A percentile compares a stretch with the other conserved stretches of the same genome.
phyloP scores from a whole-genome alignment of 1,139 yeast genomes.

The Suhomyces kunorum region DNA sequence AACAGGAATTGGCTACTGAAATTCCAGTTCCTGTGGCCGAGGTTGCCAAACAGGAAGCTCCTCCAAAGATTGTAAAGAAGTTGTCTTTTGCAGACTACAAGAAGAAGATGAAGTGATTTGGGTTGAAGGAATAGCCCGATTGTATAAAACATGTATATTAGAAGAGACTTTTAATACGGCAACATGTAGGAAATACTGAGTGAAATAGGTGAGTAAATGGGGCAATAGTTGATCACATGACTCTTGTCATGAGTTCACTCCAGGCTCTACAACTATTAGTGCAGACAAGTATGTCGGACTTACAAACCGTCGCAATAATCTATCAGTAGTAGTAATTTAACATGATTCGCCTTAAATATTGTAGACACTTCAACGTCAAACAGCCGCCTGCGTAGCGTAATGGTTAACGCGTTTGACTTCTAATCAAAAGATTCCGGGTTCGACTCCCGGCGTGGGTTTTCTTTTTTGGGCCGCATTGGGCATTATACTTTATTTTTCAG shows the following conservation, averaged over 20 bases:
- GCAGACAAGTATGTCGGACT: too few species aligned
- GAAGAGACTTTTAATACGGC: too few species aligned
- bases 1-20: slow-evolving; percentile 11
- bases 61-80: slow-evolving; percentile 54
- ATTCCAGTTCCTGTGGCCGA: slow-evolving; percentile 13
- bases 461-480: background rate
- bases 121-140: background rate
- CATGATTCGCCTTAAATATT: too few species aligned
- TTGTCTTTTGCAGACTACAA: slow-evolving; percentile 82
- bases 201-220: too few species aligned
- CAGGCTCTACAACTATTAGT: too few species aligned
- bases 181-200: too few species aligned
- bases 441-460: slow-evolving; percentile 49
- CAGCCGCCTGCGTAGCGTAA: slow-evolving; percentile 35
- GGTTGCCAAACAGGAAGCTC: slow-evolving; percentile 16
- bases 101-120: slow-evolving; percentile 56
- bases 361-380: too few species aligned
- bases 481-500: background rate
- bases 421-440: slow-evolving; percentile 50
- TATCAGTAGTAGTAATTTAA: too few species aligned
- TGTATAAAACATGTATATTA: background rate
- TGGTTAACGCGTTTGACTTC: slow-evolving; percentile 51
- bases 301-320: too few species aligned
- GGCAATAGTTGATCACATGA: too few species aligned
- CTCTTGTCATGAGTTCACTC: too few species aligned